Percentiles rank a stretch among this genome's conserved stretches.
Conservation (phyloP, 2,329 filamentous ascomycete genomes). For the Penicillium decumbens region DNA sequence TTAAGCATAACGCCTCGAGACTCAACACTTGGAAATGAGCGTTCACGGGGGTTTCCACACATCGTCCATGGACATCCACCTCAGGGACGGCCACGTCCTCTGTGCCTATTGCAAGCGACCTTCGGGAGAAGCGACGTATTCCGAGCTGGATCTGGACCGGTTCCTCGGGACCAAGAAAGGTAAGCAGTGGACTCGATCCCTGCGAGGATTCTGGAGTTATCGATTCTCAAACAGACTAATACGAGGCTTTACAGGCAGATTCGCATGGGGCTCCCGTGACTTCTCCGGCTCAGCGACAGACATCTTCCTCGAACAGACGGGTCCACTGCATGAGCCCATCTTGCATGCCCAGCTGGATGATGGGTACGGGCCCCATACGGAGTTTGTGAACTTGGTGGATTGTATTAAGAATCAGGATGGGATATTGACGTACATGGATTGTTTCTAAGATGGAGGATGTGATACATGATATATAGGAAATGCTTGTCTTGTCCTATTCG, state of each 20-base stretch:
- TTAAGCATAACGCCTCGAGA: not conserved
- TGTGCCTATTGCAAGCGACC: conserved; percentile 18
- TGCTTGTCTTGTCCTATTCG: not conserved
- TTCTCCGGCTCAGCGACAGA: conserved; percentile 11
- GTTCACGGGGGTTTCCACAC: too few relatives aligned
- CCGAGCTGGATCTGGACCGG: conserved; percentile 19
- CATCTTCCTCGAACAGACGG: conserved; percentile 16
- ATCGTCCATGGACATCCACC: conserved; percentile 17
- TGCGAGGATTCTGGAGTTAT: not conserved
- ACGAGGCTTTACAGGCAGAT: conserved; percentile 9
- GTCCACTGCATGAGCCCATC: conserved; percentile 15
- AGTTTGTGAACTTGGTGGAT: conserved; percentile 15
- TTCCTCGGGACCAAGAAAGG: conserved; percentile 18
- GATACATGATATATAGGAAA: not conserved
- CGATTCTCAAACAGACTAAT: not conserved
- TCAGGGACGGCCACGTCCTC: conserved; percentile 20
- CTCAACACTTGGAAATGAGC: conserved; percentile 11
- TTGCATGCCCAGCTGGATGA: conserved; percentile 14
- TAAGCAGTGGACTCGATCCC: conserved; percentile 1
- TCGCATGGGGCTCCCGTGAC: conserved; percentile 15
- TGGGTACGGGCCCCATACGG: conserved; percentile 8
- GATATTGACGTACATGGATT: conserved; percentile 19
- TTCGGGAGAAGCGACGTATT: conserved; percentile 16
- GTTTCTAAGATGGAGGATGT: conserved; percentile 11
- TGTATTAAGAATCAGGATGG: conserved; percentile 25